Evolutionary conservation across 2,329 filamentous ascomycete species (phyloP).

Genomic region (Alternaria consortialis): DNA sequence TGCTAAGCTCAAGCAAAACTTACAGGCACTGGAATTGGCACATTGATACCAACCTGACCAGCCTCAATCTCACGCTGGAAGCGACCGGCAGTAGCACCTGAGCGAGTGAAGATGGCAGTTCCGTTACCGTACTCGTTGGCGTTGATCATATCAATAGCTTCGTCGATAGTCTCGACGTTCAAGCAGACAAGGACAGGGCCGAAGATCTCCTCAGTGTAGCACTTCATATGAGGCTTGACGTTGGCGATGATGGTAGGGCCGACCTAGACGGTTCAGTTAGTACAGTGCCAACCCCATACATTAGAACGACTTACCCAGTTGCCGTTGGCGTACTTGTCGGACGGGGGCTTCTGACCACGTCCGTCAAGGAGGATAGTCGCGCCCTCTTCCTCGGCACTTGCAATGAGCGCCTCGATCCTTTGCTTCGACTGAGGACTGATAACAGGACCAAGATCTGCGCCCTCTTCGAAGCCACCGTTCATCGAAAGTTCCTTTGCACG

Average conservation of each 20-base stretch:
- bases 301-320: constrained; percentile 69
- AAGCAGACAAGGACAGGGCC: constrained; percentile 85
- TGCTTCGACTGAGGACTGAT: constrained; percentile 81
- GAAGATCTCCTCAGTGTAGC: constrained; percentile 87
- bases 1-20: constrained; percentile 17
- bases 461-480: constrained; percentile 82
- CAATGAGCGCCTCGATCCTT: constrained; percentile 79
- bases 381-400: constrained; percentile 79
- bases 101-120: constrained; percentile 83
- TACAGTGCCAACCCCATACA: not conserved
- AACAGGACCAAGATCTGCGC: constrained; percentile 81
- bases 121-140: constrained; percentile 88
- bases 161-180: constrained; percentile 79
- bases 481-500: constrained; percentile 76
- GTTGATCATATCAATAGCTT: constrained; percentile 84
- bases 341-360: constrained; percentile 75
- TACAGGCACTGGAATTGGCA: constrained; percentile 72
- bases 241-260: constrained; percentile 84
- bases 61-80: constrained; percentile 86
- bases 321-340: constrained; percentile 79
- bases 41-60: constrained; percentile 86
- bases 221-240: constrained; percentile 81
- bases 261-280: constrained; percentile 59
- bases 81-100: constrained; percentile 76
- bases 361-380: constrained; percentile 85